Conservation (phyloP, 306 rosid species). For the Cercis canadensis region DNA sequence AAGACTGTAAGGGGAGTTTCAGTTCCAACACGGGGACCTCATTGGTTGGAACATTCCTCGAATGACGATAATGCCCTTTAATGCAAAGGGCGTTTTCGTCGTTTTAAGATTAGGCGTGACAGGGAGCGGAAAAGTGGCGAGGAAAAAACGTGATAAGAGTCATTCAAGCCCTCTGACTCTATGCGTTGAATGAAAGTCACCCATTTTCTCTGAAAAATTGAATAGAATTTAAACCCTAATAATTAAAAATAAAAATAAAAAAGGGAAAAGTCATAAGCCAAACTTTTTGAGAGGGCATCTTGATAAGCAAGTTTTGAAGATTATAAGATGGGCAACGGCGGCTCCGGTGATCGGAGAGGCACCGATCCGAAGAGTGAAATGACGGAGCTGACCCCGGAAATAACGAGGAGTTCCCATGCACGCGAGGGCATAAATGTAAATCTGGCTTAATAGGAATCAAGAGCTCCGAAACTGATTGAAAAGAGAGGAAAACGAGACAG, state of each 20-base stretch:
- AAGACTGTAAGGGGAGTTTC: not conserved
- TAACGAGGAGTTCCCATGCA: constrained; percentile 34
- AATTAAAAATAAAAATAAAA: not conserved
- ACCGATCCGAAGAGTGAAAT: constrained; percentile 8
- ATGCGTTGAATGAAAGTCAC: constrained; percentile 59
- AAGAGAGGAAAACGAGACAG: constrained; percentile 32
- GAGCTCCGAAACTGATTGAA: constrained; percentile 28
- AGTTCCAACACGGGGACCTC: not conserved
- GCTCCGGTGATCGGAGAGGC: constrained; percentile 19
- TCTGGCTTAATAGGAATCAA: not conserved
- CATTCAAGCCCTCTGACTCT: constrained; percentile 46
- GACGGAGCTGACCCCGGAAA: constrained; percentile 24
- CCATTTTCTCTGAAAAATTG: constrained; percentile 25
- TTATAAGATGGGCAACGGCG: constrained; percentile 12
- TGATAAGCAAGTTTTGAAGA: constrained; percentile 12
- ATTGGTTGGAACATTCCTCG: not conserved
- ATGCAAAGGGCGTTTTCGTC: constrained; percentile 49
- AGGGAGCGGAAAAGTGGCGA: constrained; percentile 28
- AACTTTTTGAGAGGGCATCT: constrained; percentile 28
- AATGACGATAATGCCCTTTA: constrained; percentile 24
- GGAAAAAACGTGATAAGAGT: constrained; percentile 47
- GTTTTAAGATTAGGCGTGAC: constrained; percentile 12
- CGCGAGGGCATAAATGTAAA: constrained; percentile 31
- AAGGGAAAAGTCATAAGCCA: not conserved
- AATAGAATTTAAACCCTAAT: not conserved